Percentiles rank a stretch among this genome's conserved stretches.
phyloP scores from a whole-genome alignment of 176 grass and related monocot species.

The Triticum monococcum region DNA sequence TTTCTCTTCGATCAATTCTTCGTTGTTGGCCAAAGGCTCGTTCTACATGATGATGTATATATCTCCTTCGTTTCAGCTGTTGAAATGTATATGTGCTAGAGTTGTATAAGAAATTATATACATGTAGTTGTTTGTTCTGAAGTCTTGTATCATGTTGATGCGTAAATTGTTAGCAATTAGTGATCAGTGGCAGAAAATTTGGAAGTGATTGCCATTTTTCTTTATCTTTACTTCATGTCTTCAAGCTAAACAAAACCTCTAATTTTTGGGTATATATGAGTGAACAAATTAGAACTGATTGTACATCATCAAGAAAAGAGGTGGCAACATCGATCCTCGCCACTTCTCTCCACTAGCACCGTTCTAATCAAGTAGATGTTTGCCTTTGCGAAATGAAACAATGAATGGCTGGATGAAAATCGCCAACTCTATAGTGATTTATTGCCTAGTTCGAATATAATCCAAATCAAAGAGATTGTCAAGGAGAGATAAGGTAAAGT shows the following conservation, averaged over 20 bases:
- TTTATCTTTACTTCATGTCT: neutral
- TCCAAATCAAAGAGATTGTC: too few relatives aligned
- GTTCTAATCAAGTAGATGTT: too few relatives aligned
- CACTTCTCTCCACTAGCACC: too few relatives aligned
- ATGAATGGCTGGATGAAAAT: too few relatives aligned
- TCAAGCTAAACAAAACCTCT: neutral
- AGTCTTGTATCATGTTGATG: neutral
- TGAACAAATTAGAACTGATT: neutral
- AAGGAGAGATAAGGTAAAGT: neutral
- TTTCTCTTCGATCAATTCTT: slow-evolving; percentile 18
- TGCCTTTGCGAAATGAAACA: too few relatives aligned
- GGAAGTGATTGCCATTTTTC: neutral
- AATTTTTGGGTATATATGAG: neutral
- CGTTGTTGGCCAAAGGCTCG: slow-evolving; percentile 24
- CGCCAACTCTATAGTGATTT: too few relatives aligned
- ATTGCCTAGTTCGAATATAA: too few relatives aligned
- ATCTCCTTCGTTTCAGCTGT: neutral
- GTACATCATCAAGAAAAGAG: neutral
- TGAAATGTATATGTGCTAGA: neutral
- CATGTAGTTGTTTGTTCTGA: neutral
- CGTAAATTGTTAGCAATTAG: neutral
- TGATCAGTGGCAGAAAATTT: neutral
- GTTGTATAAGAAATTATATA: neutral
- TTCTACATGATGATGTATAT: neutral
- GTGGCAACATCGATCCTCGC: neutral